Base-by-base conservation (phyloP, 2,329 filamentous ascomycete species). In the Taxawa tesnikishii region DNA sequence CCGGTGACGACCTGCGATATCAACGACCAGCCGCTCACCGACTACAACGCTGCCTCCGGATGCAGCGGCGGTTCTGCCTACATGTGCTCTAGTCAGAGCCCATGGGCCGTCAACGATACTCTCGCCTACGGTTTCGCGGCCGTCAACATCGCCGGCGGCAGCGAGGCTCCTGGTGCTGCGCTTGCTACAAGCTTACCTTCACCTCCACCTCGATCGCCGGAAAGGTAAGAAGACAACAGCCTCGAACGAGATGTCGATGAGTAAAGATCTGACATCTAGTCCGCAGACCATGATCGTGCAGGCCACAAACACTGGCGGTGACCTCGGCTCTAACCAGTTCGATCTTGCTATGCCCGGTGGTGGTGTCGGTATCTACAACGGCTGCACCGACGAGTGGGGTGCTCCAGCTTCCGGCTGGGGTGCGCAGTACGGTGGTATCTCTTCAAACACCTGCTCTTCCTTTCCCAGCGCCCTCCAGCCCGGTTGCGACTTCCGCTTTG, bases 111-210 rank as follows among this genome's bases (percentile, higher is more conserved):
- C 38, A 70, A 65, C 45, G 66, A 72, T 31, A 58, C 59, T 7
- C 44, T 75, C 9, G 63, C 73, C 12, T 80, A 79, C 45, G 75
- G 75, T 10, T 80, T 73, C 45, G 73, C 75, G 2, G 75, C 75
- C 9, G 73, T 71, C 6, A 62, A 59, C 30, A 62, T 79, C 40
- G 47, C 50, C 2, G 70, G 70, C 14, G 62, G 65, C 25, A 65
- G 58, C 3, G 75, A 79, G 55, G 59, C 1, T 62, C 55, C n/a
- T 77, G 73, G 70, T 81, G 76, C 57, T 81, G 76, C 48, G 68
- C 65, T 30, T 79, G 74, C 53, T 79, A 76, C 46, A 62, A 70
- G 26, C 54, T 76, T 34, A 71, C 69, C 9, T 74, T 76, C 46
- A 74, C 68, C 8, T 65, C 61, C 26, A 67, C 67, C 4, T 53